Conservation (phyloP, 805 yeast genomes). For the Metschnikowia borealis region DNA sequence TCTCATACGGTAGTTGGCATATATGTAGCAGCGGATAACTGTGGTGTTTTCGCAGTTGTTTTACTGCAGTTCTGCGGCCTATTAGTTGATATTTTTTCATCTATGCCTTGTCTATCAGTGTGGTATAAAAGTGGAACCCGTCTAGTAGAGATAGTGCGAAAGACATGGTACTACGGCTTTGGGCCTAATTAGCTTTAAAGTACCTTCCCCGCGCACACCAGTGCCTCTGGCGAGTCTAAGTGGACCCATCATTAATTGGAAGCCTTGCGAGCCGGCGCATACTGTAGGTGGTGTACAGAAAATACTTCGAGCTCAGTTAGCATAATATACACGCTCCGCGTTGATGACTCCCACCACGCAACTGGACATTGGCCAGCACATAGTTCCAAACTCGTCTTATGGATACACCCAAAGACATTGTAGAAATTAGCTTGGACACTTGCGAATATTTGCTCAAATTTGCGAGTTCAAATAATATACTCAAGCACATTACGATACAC, state of each 20-base stretch:
- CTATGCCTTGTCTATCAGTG: background rate
- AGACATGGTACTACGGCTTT: background rate
- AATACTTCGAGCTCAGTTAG: background rate
- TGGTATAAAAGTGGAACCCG: background rate
- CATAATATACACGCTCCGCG: background rate
- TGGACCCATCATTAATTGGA: background rate
- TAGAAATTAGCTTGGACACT: too few relatives aligned
- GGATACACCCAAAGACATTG: too few relatives aligned
- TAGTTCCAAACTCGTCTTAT: too few relatives aligned
- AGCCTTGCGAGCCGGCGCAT: background rate
- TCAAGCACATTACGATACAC: too few relatives aligned
- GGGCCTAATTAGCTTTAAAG: background rate
- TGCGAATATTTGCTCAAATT: too few relatives aligned
- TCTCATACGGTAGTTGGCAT: conserved; percentile 42
- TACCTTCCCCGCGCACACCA: background rate
- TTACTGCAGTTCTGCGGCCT: conserved; percentile 30
- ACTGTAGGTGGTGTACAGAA: background rate
- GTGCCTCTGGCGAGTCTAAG: background rate
- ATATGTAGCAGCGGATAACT: conserved; percentile 30
- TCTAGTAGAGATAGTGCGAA: background rate
- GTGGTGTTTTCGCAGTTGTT: conserved; percentile 5
- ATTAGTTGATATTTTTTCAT: conserved; percentile 43
- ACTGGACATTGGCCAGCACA: background rate
- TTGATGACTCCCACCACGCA: background rate
- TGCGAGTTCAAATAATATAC: too few relatives aligned